These are phyloP conservation scores for Chaetomium cochliodes DNA, from an alignment of 495 filamentous ascomycete species.

Conservation along the genomic window DNA sequence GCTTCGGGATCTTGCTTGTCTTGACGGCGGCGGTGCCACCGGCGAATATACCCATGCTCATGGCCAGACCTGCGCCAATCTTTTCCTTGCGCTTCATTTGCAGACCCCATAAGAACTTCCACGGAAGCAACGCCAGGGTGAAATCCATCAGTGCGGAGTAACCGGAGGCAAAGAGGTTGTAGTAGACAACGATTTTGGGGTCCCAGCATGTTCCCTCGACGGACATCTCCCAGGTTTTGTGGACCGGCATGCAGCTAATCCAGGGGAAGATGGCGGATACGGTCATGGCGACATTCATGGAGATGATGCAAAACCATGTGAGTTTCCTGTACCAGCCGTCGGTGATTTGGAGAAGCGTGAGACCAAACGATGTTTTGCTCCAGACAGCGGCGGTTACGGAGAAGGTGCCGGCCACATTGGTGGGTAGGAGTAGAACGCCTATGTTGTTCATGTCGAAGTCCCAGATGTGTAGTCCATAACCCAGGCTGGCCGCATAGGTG, in stretches of 20 bases:
- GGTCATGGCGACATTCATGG: constrained; percentile 27
- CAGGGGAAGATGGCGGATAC: constrained; percentile 26
- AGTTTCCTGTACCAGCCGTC: constrained; percentile 25
- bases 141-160: constrained; percentile 42
- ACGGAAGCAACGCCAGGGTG: constrained; percentile 36
- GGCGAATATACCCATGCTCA: constrained; percentile 40
- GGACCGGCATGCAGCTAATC: constrained; percentile 32
- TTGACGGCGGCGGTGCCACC: constrained; percentile 30
- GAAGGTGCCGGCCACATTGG: constrained; percentile 24
- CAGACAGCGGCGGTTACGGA: constrained; percentile 30
- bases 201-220: constrained; percentile 35
- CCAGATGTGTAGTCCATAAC: constrained; percentile 34
- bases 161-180: constrained; percentile 27
- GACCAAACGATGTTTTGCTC: constrained; percentile 34
- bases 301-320: constrained; percentile 29
- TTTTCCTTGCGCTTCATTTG: constrained; percentile 39
- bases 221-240: constrained; percentile 32
- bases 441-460: constrained; percentile 29
- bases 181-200: constrained; percentile 12
- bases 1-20: constrained; percentile 14
- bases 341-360: constrained; percentile 32
- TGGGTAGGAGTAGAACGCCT: constrained; percentile 18
- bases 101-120: constrained; percentile 37
- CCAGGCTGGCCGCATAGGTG: constrained; percentile 21
- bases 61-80: constrained; percentile 38